phyloP scores from a whole-genome alignment of 2,329 filamentous ascomycete species.

The Capronia coronata region DNA sequence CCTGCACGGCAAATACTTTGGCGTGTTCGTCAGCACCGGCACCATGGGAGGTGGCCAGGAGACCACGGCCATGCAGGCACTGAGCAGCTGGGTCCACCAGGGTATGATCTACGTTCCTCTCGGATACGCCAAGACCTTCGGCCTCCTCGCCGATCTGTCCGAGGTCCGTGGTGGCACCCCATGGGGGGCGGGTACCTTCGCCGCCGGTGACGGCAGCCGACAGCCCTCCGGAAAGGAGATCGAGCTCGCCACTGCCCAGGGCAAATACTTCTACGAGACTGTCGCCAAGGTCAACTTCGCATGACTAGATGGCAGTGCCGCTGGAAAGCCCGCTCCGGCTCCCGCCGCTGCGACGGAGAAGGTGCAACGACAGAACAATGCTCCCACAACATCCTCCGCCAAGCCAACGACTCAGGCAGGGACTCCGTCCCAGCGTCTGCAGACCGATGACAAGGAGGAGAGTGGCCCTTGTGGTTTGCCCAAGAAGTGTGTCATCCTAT shows the following conservation, averaged over 20 bases:
- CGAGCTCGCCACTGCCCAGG: conserved; percentile 72
- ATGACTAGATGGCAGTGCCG: conserved; percentile 67
- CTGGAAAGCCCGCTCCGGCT: conserved; percentile 29
- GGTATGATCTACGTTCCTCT: conserved; percentile 95
- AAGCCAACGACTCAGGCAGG: conserved; percentile 32
- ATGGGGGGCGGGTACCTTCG: conserved; percentile 92
- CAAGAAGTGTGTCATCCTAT: conserved; percentile 64
- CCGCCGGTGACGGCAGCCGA: conserved; percentile 70
- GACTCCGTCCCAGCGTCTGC: not conserved
- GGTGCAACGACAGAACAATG: conserved; percentile 27
- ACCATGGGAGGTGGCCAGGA: conserved; percentile 87
- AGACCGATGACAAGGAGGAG: conserved; percentile 44
- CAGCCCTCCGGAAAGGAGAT: conserved; percentile 72
- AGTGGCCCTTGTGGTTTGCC: conserved; percentile 70
- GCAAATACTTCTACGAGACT: conserved; percentile 73
- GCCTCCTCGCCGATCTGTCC: conserved; percentile 59
- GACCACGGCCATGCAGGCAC: conserved; percentile 68
- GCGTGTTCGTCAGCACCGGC: conserved; percentile 83
- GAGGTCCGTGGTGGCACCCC: conserved; percentile 82
- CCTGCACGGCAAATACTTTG: conserved; percentile 82
- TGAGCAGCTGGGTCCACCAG: conserved; percentile 87
- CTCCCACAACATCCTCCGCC: conserved; percentile 26
- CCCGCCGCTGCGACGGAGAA: conserved; percentile 28
- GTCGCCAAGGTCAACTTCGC: conserved; percentile 64
- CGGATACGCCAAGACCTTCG: conserved; percentile 78